Base-by-base conservation (phyloP, 495 filamentous ascomycete species). In the Lineolata rhizophorae region DNA sequence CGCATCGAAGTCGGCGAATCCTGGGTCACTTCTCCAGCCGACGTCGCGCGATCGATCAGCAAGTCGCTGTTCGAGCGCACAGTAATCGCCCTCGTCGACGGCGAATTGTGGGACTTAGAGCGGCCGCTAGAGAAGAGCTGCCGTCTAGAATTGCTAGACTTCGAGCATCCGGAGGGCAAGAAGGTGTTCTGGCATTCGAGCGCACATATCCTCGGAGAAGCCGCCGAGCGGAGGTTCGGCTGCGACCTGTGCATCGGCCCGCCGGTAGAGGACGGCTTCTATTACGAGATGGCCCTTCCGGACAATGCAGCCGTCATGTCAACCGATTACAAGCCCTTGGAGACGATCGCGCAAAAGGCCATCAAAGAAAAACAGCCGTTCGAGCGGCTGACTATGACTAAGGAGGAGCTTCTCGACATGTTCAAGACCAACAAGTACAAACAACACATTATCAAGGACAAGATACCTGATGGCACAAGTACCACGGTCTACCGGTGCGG, bases 311-410 rank as follows among this genome's bases (percentile, higher is more conserved):
- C 72, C 21, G 83, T 97, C 16, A 62, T 63, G 34, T 56, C 69
- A 31, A 51, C 59, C 27, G 87, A 97, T 47, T 81, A 78, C 67
- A 64, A 74, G 35, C 67, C 79, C 0, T 55, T 97, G 21, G 81
- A 90, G 49, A 72, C 53, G 32, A 68, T 76, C 34, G 75, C 75
- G 9, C 52, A 57, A 29, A 69, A 72, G 39, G 75, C 82, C 35
- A 80, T 92, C 45, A 93, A 92, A 61, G 85, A 95, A 53, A 92
- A 91, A 54, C 87, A 95, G 50, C 72, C 71, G 21, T 95, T 97
- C 54, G 78, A 95, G 56, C 70, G 90, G 34, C 60, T 97, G 30
- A 70, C 73, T 37, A 62, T 94, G 33, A 73, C 76, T 25, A 94
- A 95, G 53, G 72, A 83, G 37, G 71, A 94, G 36, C 64, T 95